Percentiles rank a stretch among this genome's conserved stretches.
phyloP scores from a whole-genome alignment of 1,284 basidiomycete genomes.

The Neonothopanus nambi region DNA sequence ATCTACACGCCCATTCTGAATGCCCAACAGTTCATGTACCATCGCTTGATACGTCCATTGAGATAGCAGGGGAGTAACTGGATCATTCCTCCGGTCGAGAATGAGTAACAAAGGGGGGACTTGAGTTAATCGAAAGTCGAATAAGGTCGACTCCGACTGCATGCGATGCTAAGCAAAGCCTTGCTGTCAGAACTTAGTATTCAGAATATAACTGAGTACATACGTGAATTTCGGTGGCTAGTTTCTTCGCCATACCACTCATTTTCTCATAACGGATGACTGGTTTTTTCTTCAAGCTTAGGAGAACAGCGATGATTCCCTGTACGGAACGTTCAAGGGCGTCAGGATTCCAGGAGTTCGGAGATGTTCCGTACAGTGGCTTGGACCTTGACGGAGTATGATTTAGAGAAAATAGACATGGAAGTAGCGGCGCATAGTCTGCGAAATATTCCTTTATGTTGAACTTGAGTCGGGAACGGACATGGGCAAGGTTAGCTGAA shows the following conservation, averaged over 20 bases:
- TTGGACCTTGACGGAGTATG: constrained; percentile 62
- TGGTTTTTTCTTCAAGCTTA: constrained; percentile 96
- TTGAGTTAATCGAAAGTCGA: constrained; percentile 79
- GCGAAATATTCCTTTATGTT: constrained; percentile 86
- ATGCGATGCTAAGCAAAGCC: constrained; percentile 58
- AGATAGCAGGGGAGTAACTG: constrained; percentile 94
- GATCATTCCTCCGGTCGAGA: constrained; percentile 93
- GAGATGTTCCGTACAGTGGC: constrained; percentile 70
- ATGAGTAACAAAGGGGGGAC: constrained; percentile 75
- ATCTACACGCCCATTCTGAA: constrained; percentile 92
- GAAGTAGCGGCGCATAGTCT: constrained; percentile 87
- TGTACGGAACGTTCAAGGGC: constrained; percentile 81
- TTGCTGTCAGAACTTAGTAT: too few species aligned
- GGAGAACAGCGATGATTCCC: constrained; percentile 84
- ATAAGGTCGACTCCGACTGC: constrained; percentile 69
- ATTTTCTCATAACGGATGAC: constrained; percentile 94
- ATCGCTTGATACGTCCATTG: constrained; percentile 99
- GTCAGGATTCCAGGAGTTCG: constrained; percentile 67
- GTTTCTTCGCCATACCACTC: constrained; percentile 88
- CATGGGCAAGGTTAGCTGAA: constrained; percentile 21
- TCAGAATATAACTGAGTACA: constrained; percentile 25
- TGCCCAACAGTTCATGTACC: constrained; percentile 96
- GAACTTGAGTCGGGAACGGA: constrained; percentile 3
- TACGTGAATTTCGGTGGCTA: constrained; percentile 86
- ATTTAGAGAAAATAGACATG: constrained; percentile 89